These are phyloP conservation scores for Aureobasidium sp. DNA, from an alignment of 2,329 filamentous ascomycete species.

Conservation along the genomic window DNA sequence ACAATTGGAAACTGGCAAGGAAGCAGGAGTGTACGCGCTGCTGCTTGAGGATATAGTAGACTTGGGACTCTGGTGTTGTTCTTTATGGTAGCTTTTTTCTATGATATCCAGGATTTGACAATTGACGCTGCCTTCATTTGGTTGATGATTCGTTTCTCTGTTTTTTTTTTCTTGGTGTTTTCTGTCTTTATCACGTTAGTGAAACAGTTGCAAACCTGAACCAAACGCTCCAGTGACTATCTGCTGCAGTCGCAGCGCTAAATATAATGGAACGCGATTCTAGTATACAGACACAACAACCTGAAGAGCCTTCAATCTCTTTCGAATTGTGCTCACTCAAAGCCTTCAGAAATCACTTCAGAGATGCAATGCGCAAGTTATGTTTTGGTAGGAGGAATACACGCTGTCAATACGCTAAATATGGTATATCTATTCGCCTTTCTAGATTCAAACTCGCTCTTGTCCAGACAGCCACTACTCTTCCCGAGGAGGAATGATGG, in stretches of 20 bases:
- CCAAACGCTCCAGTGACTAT: too few relatives aligned
- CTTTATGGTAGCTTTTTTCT: neutral
- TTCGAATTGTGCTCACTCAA: neutral
- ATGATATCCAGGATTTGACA: neutral
- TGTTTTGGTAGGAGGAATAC: neutral
- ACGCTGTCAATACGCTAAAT: neutral
- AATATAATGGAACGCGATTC: too few relatives aligned
- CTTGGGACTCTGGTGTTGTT: neutral
- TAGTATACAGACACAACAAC: too few relatives aligned
- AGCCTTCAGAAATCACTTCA: neutral
- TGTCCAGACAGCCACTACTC: neutral
- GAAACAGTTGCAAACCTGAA: too few relatives aligned
- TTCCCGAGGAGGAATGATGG: slow-evolving; percentile 41
- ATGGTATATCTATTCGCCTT: neutral
- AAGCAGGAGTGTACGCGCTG: slow-evolving; percentile 1
- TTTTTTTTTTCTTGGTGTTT: too few relatives aligned
- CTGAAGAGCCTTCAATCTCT: neutral
- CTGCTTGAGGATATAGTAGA: neutral
- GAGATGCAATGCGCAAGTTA: neutral
- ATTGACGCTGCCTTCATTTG: neutral
- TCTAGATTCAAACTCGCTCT: neutral
- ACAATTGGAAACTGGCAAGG: slow-evolving; percentile 39
- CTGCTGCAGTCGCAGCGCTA: too few relatives aligned
- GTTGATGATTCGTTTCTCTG: too few relatives aligned
- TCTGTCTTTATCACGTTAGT: too few relatives aligned